These are phyloP conservation scores for Aegilops longissima DNA, from an alignment of 176 grass and related monocot genomes.

Conservation along the genomic window DNA sequence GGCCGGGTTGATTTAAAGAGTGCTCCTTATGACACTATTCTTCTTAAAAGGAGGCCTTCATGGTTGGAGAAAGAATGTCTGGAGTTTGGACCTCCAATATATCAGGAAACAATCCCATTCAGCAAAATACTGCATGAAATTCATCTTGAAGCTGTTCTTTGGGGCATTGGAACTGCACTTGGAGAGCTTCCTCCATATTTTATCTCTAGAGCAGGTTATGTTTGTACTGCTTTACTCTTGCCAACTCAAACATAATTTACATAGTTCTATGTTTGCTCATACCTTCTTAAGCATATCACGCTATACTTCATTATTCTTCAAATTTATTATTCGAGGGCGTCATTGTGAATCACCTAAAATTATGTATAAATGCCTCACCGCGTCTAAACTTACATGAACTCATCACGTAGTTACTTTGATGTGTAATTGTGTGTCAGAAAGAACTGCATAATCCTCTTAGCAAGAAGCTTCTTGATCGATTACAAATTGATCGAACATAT, in stretches of 20 bases:
- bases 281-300: background rate
- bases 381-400: background rate
- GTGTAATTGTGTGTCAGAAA: background rate
- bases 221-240: slow-evolving; percentile 12
- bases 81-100: slow-evolving; percentile 72
- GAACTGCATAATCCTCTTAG: background rate
- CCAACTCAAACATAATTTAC: background rate
- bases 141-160: slow-evolving; percentile 91
- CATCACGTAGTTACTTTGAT: background rate
- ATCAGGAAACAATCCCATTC: slow-evolving; percentile 69
- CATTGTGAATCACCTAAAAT: background rate
- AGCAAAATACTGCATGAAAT: slow-evolving; percentile 79
- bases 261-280: background rate
- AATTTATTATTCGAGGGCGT: background rate
- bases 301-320: background rate
- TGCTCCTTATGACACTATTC: slow-evolving; percentile 91
- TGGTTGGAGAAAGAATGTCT: slow-evolving; percentile 97
- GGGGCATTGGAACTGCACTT: slow-evolving; percentile 96
- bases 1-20: slow-evolving; percentile 85
- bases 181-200: slow-evolving; percentile 99
- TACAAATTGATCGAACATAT: background rate
- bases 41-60: slow-evolving; percentile 68
- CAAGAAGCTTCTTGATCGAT: background rate
- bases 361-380: background rate
- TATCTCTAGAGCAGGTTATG: slow-evolving; percentile 90